phyloP scores from a whole-genome alignment of 805 yeast species.

The Debaryomyces tyrocola region DNA sequence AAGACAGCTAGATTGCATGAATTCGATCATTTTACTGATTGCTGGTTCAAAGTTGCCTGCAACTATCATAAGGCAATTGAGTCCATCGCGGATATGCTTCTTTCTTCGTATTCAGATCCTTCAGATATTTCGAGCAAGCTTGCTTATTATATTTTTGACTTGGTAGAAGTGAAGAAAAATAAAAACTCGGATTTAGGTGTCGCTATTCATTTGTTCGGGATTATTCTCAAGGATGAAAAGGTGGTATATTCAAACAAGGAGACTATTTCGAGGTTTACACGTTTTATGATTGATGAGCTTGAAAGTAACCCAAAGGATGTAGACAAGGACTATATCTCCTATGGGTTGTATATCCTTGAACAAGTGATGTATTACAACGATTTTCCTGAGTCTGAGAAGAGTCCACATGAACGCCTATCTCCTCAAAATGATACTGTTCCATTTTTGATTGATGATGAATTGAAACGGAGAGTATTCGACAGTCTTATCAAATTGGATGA shows the following conservation, averaged over 20 bases:
- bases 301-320: conserved; percentile 1
- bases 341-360: conserved; percentile 56
- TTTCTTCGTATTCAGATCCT: conserved; percentile 3
- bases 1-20: conserved; percentile 6
- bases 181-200: conserved; percentile 9
- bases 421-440: conserved; percentile 7
- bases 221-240: conserved; percentile 12
- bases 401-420: conserved; percentile 16
- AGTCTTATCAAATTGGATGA: conserved; percentile 40
- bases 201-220: conserved; percentile 11
- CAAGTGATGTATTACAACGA: conserved; percentile 51
- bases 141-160: conserved; percentile 11
- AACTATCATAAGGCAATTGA: conserved; percentile 18
- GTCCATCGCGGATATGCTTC: conserved; percentile 20
- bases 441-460: conserved; percentile 15
- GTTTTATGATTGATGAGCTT: conserved; percentile 30
- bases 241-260: conserved; percentile 5
- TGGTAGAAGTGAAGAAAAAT: conserved; percentile 8
- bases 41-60: conserved; percentile 19
- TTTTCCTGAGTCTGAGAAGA: conserved; percentile 45
- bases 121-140: conserved; percentile 8
- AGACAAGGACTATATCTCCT: conserved; percentile 58
- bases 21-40: conserved; percentile 6
- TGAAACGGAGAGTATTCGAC: conserved; percentile 39
- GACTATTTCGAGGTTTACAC: conserved; percentile 31